A percentile compares a stretch with the other conserved stretches of the same genome.
Conservation (phyloP, 179 eudicot species). For the Spergularia azorica region DNA sequence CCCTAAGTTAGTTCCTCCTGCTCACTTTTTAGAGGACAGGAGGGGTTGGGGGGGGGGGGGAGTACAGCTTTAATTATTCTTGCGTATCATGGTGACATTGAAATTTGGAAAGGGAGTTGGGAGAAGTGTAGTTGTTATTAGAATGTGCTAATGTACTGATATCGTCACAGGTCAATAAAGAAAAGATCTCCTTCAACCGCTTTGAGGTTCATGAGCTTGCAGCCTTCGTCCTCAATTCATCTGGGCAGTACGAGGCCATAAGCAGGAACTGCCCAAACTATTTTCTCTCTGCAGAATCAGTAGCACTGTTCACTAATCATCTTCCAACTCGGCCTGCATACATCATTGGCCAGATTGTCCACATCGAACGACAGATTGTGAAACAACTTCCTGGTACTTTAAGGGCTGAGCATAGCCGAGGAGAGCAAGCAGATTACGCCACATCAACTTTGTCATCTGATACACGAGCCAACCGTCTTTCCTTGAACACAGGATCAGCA, state of each 20-base stretch:
- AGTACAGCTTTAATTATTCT: no score
- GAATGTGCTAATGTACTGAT: neutral
- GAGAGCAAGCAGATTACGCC: constrained; percentile 30
- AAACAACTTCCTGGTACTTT: constrained; percentile 37
- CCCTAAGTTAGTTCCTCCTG: no score
- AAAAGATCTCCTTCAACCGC: constrained; percentile 81
- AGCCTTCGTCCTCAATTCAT: constrained; percentile 78
- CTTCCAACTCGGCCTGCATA: constrained; percentile 72
- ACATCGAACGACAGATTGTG: constrained; percentile 73
- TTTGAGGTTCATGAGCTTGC: constrained; percentile 92
- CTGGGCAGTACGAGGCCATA: constrained; percentile 91
- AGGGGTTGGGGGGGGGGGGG: no score
- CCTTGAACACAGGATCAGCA: constrained; percentile 40
- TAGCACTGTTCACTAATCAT: constrained; percentile 81
- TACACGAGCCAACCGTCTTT: constrained; percentile 36
- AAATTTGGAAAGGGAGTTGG: no score
- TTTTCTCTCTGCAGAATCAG: constrained; percentile 87
- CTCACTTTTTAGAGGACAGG: no score
- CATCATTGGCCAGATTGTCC: constrained; percentile 90
- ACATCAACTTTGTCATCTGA: constrained; percentile 32
- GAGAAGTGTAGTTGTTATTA: neutral
- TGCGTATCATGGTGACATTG: no score
- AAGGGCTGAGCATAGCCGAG: constrained; percentile 30
- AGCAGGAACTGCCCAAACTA: constrained; percentile 78
- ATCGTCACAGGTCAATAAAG: constrained; percentile 77